Percentiles rank a stretch among this genome's conserved stretches.
Evolutionary conservation across 2,329 filamentous ascomycete species (phyloP).

Genomic region (Ophiocordyceps camponoti-rufipedis): DNA sequence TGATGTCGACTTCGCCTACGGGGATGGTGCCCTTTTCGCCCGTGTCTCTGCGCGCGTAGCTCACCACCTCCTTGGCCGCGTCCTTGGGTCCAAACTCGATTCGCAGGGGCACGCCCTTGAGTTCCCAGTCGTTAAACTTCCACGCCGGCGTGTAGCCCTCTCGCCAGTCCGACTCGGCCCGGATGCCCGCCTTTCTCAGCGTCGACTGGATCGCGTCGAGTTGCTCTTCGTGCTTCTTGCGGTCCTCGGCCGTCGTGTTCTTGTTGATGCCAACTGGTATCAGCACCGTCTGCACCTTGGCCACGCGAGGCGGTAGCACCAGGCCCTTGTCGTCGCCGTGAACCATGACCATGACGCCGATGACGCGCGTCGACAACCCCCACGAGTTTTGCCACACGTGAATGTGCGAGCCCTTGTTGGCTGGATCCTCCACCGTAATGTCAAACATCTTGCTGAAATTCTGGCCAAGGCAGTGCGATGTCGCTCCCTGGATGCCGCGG

Average conservation of each 20-base stretch:
- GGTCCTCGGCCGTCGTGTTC: constrained; percentile 66
- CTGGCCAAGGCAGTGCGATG: constrained; percentile 86
- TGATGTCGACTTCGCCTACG: constrained; percentile 52
- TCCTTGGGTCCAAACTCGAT: constrained; percentile 95
- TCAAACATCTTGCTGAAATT: constrained; percentile 99
- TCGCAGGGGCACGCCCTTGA: constrained; percentile 85
- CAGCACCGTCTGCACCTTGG: constrained; percentile 70
- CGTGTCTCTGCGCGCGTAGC: constrained; percentile 72
- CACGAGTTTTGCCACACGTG: constrained; percentile 98
- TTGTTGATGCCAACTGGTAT: constrained; percentile 88
- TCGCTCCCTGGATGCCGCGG: constrained; percentile 89
- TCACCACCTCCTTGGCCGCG: constrained; percentile 67
- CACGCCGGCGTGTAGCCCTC: constrained; percentile 88
- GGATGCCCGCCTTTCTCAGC: constrained; percentile 56
- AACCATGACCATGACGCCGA: constrained; percentile 98
- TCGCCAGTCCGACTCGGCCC: constrained; percentile 65
- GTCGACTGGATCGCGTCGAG: constrained; percentile 51
- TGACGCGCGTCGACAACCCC: constrained; percentile 92
- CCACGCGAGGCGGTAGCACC: constrained; percentile 78
- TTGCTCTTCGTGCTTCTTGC: constrained; percentile 56
- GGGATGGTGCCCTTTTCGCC: constrained; percentile 67
- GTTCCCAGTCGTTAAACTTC: constrained; percentile 99
- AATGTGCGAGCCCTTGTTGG: constrained; percentile 59
- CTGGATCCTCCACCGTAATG: constrained; percentile 89
- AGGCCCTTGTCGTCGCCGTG: constrained; percentile 93